phyloP scores from a whole-genome alignment of 2,329 filamentous ascomycete genomes.

The Cucurbitaria berberidis region DNA sequence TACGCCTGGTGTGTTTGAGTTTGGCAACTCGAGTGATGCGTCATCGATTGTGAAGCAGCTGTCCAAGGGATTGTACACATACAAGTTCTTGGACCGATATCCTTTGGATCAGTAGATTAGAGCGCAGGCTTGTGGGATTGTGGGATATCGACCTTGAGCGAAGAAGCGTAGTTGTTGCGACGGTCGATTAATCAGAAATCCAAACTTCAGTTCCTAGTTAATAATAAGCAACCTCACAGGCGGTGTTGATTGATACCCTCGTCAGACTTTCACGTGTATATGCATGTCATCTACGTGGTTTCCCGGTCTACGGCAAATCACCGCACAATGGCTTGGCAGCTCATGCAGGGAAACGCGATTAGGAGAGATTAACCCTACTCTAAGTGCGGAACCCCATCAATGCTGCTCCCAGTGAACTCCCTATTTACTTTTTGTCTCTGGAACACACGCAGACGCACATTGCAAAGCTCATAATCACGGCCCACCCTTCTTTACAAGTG shows the following conservation, averaged over 20 bases:
- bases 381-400: constrained; percentile 16
- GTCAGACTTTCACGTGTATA: neutral
- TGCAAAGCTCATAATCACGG: neutral
- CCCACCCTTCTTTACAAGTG: neutral
- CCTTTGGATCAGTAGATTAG: constrained; percentile 57
- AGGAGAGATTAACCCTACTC: constrained; percentile 21
- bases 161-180: no score
- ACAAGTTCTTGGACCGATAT: constrained; percentile 71
- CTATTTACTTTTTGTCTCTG: constrained; percentile 5
- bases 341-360: constrained; percentile 20
- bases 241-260: no score
- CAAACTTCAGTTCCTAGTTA: no score
- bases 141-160: no score
- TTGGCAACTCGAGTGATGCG: constrained; percentile 14
- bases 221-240: no score
- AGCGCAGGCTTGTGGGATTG: no score
- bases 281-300: constrained; percentile 9
- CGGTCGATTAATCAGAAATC: no score
- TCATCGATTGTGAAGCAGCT: constrained; percentile 28
- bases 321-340: constrained; percentile 19
- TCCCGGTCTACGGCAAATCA: constrained; percentile 24
- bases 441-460: constrained; percentile 14
- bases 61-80: constrained; percentile 64
- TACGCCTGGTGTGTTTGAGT: constrained; percentile 47
- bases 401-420: constrained; percentile 9